Evolutionary conservation across 2,329 filamentous ascomycete genomes (phyloP).

Genomic region (Neurospora crassa): DNA sequence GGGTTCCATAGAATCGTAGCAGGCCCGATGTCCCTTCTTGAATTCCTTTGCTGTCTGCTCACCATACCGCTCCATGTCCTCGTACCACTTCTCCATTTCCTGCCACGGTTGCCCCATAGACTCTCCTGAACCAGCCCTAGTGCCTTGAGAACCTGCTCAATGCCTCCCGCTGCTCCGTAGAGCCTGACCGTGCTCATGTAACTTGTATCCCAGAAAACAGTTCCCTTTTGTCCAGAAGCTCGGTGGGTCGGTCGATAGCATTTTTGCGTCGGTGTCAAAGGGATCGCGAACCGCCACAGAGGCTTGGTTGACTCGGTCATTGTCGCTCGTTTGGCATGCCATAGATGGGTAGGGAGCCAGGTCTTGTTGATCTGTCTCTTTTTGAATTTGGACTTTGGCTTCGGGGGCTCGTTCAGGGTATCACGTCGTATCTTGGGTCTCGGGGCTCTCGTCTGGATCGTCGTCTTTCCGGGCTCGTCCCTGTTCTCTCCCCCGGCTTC

Average conservation of each 20-base stretch:
- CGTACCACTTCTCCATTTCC: constrained; percentile 56
- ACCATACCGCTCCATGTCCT: constrained; percentile 41
- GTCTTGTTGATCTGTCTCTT: constrained; percentile 83
- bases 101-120: constrained; percentile 53
- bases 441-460: constrained; percentile 31
- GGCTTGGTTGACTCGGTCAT: constrained; percentile 74
- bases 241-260: constrained; percentile 81
- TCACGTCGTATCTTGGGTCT: constrained; percentile 63
- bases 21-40: constrained; percentile 55
- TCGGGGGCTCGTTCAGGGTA: constrained; percentile 50
- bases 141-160: constrained; percentile 56
- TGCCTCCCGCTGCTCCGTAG: constrained; percentile 53
- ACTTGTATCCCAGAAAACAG: constrained; percentile 85
- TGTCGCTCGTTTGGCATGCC: constrained; percentile 82
- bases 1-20: constrained; percentile 69
- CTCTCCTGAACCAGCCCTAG: constrained; percentile 53
- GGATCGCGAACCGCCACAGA: constrained; percentile 84
- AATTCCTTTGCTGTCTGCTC: constrained; percentile 43
- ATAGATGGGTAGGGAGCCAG: constrained; percentile 91
- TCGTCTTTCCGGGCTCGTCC: constrained; percentile 7
- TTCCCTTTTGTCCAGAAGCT: constrained; percentile 63
- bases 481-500: constrained; percentile 14
- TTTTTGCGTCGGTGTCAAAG: constrained; percentile 80
- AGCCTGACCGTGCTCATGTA: constrained; percentile 83
- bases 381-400: constrained; percentile 58